phyloP scores from a whole-genome alignment of 306 rosid genomes.

The Castanopsis chinensis region DNA sequence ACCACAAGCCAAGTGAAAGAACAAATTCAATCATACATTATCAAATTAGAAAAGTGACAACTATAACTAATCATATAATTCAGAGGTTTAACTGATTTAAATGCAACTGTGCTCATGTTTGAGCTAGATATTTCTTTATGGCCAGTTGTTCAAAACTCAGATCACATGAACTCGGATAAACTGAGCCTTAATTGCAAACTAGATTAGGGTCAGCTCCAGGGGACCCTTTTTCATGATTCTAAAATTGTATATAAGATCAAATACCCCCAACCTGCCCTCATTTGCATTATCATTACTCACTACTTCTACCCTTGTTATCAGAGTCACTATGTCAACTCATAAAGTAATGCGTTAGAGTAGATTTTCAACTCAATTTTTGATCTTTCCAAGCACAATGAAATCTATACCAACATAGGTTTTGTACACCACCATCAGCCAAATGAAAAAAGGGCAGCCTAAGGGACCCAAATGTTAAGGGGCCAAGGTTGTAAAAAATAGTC shows the following conservation, averaged over 20 bases:
- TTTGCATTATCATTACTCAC: neutral
- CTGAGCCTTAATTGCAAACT: neutral
- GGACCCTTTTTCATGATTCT: neutral
- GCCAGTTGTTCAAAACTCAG: neutral
- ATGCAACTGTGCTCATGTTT: neutral
- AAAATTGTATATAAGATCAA: neutral
- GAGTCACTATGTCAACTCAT: neutral
- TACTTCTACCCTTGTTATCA: neutral
- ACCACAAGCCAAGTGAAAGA: neutral
- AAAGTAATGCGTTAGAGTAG: neutral
- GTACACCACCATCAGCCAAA: neutral
- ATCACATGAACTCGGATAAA: neutral
- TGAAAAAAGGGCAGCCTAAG: too few relatives aligned
- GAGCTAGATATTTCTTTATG: neutral
- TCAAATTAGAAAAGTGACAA: neutral
- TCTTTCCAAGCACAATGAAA: too few relatives aligned
- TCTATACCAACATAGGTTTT: neutral
- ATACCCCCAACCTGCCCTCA: neutral
- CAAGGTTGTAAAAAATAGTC: too few relatives aligned
- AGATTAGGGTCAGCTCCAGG: neutral
- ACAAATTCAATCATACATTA: neutral
- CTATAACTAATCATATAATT: neutral
- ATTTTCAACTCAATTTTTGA: neutral
- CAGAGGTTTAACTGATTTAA: neutral
- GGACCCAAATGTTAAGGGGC: too few relatives aligned